Conservation (phyloP, 2,329 filamentous ascomycete species). For the Huntiella savannae region DNA sequence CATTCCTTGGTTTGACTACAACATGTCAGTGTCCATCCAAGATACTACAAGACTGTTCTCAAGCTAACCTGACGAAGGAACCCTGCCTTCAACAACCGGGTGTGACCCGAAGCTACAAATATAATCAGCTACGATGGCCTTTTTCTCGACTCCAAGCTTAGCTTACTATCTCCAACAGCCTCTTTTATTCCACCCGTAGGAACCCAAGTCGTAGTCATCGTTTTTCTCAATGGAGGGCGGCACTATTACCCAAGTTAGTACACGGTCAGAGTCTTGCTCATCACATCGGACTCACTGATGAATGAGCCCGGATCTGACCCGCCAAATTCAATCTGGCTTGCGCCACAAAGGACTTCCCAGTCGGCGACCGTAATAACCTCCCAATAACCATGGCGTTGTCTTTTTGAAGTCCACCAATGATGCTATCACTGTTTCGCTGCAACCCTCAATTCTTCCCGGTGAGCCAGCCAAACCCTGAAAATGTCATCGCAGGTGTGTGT, state of each 20-base stretch:
- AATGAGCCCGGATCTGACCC: slow-evolving; percentile 7
- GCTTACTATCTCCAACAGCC: slow-evolving; percentile 32
- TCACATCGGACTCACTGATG: slow-evolving; percentile 4
- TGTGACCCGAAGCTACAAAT: slow-evolving; percentile 9
- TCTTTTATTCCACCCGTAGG: slow-evolving; percentile 52
- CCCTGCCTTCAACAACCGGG: slow-evolving; percentile 36
- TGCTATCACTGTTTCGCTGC: too few relatives aligned
- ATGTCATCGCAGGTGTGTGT: not conserved
- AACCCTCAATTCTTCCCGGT: too few relatives aligned
- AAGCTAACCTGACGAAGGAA: slow-evolving; percentile 48
- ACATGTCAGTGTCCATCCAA: not conserved
- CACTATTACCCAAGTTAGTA: slow-evolving; percentile 6
- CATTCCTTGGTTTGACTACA: slow-evolving; percentile 63
- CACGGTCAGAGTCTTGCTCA: not conserved
- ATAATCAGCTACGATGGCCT: not conserved
- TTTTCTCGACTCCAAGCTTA: not conserved
- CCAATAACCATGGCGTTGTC: not conserved
- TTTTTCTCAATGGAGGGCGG: slow-evolving; percentile 6
- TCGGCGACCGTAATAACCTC: not conserved
- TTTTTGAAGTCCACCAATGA: too few relatives aligned
- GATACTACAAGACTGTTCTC: not conserved
- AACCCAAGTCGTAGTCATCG: slow-evolving; percentile 57
- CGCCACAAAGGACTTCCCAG: too few relatives aligned
- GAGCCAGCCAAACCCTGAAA: too few relatives aligned
- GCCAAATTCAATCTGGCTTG: too few relatives aligned